Evolutionary conservation across 139 green algal species (phyloP).

Genomic region (Volvox africanus): DNA sequence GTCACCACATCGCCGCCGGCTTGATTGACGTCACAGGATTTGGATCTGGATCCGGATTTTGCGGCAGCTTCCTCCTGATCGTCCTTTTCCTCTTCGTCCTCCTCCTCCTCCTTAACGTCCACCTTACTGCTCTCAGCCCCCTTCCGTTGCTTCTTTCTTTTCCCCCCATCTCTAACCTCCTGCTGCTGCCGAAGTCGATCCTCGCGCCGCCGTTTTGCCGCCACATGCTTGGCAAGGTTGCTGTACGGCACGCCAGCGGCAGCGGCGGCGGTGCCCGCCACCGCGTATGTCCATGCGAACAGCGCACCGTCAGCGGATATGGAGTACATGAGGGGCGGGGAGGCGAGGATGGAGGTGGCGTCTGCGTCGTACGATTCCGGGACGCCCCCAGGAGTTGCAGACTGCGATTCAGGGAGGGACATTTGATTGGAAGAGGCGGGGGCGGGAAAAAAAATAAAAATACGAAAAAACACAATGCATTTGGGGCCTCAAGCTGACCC

Average conservation of each 20-base stretch:
- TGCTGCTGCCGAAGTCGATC: background rate
- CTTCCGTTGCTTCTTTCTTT: constrained; percentile 1
- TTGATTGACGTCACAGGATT: background rate
- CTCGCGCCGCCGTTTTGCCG: constrained; percentile 13
- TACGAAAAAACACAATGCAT: no score
- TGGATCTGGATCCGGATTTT: background rate
- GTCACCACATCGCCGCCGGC: background rate
- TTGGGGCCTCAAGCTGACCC: no score
- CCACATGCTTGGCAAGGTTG: constrained; percentile 20
- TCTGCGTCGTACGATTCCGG: no score
- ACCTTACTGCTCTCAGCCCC: background rate
- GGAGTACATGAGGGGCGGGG: constrained; percentile 75
- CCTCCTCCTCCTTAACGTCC: background rate
- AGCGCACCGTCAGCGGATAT: constrained; percentile 90
- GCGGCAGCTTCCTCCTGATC: background rate
- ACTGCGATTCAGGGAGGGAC: no score
- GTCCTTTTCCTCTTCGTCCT: background rate
- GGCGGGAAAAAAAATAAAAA: no score
- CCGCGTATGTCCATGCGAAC: constrained; percentile 80
- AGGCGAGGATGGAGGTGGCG: background rate
- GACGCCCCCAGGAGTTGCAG: no score
- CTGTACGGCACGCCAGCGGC: background rate
- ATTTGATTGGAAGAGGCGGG: no score
- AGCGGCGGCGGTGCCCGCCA: background rate
- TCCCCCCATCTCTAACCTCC: no score